These are phyloP conservation scores for Rehmannia glutinosa DNA, from an alignment of 257 asterid genomes.

Conservation along the genomic window DNA sequence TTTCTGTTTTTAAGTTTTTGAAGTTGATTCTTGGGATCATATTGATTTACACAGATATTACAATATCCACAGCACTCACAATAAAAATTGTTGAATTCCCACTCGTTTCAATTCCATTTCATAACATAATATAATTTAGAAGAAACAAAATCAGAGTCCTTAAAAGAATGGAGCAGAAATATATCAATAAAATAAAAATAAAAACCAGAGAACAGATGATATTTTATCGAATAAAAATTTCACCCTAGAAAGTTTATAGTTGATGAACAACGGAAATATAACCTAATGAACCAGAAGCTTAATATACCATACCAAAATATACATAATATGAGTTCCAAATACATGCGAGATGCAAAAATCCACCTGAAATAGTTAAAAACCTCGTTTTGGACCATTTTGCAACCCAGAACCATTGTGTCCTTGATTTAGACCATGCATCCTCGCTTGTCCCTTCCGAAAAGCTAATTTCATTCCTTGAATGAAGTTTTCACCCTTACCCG, in stretches of 20 bases:
- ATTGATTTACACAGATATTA: not conserved
- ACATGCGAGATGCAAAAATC: not conserved
- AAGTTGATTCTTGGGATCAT: not conserved
- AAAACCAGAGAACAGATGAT: too few species aligned
- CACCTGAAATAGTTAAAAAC: not conserved
- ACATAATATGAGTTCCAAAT: not conserved
- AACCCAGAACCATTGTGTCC: not conserved
- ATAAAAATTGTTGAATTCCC: not conserved
- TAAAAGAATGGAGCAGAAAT: not conserved
- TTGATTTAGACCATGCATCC: not conserved
- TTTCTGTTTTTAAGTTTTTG: not conserved
- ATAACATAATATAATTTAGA: not conserved
- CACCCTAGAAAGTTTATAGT: too few species aligned
- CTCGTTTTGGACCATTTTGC: not conserved
- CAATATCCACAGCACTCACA: not conserved
- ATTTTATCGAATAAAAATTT: too few species aligned
- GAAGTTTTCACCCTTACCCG: constrained; percentile 56
- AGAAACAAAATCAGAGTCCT: not conserved
- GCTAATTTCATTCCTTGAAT: constrained; percentile 17
- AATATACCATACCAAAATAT: not conserved
- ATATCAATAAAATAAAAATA: too few species aligned
- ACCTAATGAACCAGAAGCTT: not conserved
- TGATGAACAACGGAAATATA: not conserved
- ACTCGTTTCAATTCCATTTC: not conserved
- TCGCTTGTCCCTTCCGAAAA: too few species aligned